phyloP scores from a whole-genome alignment of 2,329 filamentous ascomycete species.

The Metarhizium sp. region DNA sequence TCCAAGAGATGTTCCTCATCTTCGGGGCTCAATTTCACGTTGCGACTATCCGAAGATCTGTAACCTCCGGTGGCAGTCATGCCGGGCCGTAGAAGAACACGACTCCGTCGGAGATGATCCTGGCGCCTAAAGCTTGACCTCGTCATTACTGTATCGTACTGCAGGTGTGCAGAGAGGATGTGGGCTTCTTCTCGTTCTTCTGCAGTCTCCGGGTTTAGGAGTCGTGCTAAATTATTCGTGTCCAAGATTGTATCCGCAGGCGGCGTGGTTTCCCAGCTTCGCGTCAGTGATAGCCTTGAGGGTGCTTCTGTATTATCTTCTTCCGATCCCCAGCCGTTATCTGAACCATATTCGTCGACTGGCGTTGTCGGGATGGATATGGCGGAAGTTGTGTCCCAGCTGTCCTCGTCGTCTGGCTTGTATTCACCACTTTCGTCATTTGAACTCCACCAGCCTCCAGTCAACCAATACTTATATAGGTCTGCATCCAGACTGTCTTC shows the following conservation, averaged over 20 bases:
- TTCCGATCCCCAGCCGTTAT: conserved; percentile 37
- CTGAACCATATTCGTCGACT: conserved; percentile 26
- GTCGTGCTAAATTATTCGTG: conserved; percentile 60
- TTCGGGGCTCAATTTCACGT: conserved; percentile 38
- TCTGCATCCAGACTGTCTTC: conserved; percentile 63
- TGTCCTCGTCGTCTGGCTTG: conserved; percentile 43
- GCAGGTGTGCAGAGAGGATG: conserved; percentile 71
- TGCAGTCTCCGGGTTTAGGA: conserved; percentile 69
- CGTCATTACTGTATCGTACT: conserved; percentile 64
- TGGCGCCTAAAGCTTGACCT: conserved; percentile 65
- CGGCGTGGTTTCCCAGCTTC: conserved; percentile 45
- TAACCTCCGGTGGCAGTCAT: conserved; percentile 12
- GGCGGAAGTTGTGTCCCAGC: conserved; percentile 72
- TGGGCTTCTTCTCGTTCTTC: conserved; percentile 76
- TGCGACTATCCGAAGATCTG: conserved; percentile 9
- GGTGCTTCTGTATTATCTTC: conserved; percentile 58
- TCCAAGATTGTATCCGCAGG: conserved; percentile 54
- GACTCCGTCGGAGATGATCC: conserved; percentile 59
- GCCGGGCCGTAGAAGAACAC: conserved; percentile 38
- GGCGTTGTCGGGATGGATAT: conserved; percentile 47
- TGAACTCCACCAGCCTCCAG: conserved; percentile 76
- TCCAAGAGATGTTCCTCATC: conserved; percentile 54
- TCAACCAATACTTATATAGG: conserved; percentile 77
- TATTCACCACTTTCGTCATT: conserved; percentile 77
- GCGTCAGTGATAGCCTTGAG: conserved; percentile 51